Percentiles rank a stretch among this genome's conserved stretches.
Evolutionary conservation across 2,329 filamentous ascomycete species (phyloP).

Genomic region (Diaporthe humulicola): DNA sequence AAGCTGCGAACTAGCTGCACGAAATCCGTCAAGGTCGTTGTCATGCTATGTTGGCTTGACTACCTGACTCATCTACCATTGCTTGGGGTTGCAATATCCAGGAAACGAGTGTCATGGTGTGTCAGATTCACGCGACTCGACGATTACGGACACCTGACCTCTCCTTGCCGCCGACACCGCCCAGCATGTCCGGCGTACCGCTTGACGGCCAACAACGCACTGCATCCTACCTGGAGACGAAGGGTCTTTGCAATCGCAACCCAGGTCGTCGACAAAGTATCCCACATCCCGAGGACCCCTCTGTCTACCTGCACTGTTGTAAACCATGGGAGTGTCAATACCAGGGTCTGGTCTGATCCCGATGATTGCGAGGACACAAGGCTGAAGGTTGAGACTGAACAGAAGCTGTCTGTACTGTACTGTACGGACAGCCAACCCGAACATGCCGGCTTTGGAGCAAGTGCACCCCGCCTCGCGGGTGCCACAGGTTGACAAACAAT

Average conservation of each 20-base stretch:
- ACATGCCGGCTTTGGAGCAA: constrained; percentile 25
- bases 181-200: constrained; percentile 1
- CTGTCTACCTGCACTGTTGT: neutral
- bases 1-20: constrained; percentile 32
- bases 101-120: constrained; percentile 24
- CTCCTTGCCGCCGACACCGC: constrained; percentile 30
- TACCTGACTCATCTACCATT: constrained; percentile 15
- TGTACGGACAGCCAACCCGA: neutral
- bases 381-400: neutral
- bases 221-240: constrained; percentile 13
- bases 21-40: constrained; percentile 18
- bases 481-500: constrained; percentile 15
- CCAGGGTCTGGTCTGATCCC: neutral
- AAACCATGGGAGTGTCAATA: neutral
- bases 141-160: constrained; percentile 17
- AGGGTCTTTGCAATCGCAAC: neutral
- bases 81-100: constrained; percentile 16
- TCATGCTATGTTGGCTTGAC: constrained; percentile 24
- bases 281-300: neutral
- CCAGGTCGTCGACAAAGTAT: constrained; percentile 9
- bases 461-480: neutral
- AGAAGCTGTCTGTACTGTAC: neutral
- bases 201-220: constrained; percentile 14
- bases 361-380: neutral
- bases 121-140: constrained; percentile 35